Conservation (phyloP, 1,284 basidiomycete genomes). For the Athelia sp. region DNA sequence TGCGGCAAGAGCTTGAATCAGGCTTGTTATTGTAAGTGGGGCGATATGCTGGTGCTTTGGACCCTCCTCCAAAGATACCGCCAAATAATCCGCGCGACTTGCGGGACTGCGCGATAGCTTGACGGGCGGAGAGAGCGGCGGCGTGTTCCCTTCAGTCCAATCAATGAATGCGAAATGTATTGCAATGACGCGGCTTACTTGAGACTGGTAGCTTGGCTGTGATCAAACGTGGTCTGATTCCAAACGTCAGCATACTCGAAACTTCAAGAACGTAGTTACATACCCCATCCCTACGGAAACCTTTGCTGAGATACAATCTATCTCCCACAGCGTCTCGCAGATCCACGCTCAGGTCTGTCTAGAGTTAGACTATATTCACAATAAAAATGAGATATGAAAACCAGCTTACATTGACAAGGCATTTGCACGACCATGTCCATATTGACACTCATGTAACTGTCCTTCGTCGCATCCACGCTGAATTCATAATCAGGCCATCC, state of each 20-base stretch:
- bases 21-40: conserved; percentile 69
- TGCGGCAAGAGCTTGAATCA: conserved; percentile 72
- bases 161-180: too few species aligned
- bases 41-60: conserved; percentile 39
- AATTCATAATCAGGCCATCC: conserved; percentile 89
- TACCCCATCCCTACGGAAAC: conserved; percentile 84
- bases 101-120: conserved; percentile 66
- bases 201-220: conserved; percentile 74
- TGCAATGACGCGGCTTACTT: conserved; percentile 38
- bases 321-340: conserved; percentile 91
- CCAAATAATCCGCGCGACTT: conserved; percentile 67
- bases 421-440: conserved; percentile 89
- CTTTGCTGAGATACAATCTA: conserved; percentile 78
- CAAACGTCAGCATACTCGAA: conserved; percentile 3
- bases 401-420: conserved; percentile 81
- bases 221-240: conserved; percentile 72
- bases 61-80: conserved; percentile 40
- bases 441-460: conserved; percentile 75
- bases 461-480: conserved; percentile 65
- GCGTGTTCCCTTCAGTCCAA: conserved; percentile 47
- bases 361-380: neutral
- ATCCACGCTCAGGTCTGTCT: conserved; percentile 65
- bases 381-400: neutral
- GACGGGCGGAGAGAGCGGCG: conserved; percentile 57
- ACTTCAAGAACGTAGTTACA: conserved; percentile 18